Percentiles rank a stretch among this genome's conserved stretches.
Conservation (phyloP, 2,329 filamentous ascomycete genomes). For the Colletotrichum sp. region DNA sequence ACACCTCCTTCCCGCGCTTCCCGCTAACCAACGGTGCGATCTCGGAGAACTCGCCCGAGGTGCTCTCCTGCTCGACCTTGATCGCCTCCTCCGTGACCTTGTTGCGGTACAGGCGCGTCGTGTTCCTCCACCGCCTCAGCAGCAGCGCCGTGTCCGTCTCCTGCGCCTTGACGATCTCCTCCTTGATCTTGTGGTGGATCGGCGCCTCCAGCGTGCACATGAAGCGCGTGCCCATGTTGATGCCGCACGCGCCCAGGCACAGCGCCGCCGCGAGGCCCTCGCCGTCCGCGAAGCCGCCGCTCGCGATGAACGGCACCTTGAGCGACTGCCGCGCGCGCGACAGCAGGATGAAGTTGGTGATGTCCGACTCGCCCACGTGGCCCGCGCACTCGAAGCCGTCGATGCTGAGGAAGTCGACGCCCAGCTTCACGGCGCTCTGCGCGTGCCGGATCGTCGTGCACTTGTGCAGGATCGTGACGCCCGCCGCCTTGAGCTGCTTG, state of each 20-base stretch:
- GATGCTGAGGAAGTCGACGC: conserved; percentile 95
- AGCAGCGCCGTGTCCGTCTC: conserved; percentile 93
- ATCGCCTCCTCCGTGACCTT: conserved; percentile 83
- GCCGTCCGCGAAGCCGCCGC: conserved; percentile 93
- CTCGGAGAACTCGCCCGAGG: conserved; percentile 86
- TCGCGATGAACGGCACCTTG: conserved; percentile 90
- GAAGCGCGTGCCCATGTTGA: conserved; percentile 99
- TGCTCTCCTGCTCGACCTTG: conserved; percentile 83
- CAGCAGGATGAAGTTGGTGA: conserved; percentile 89
- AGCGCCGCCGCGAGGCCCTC: conserved; percentile 91
- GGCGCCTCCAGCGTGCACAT: conserved; percentile 96
- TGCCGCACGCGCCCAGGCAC: conserved; percentile 86
- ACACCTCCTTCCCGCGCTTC: conserved; percentile 89
- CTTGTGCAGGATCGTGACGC: conserved; percentile 88
- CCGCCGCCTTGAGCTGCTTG: conserved; percentile 80
- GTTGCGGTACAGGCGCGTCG: conserved; percentile 86
- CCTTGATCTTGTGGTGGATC: conserved; percentile 92
- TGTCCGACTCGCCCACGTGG: conserved; percentile 86
- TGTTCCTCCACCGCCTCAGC: conserved; percentile 91
- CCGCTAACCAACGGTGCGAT: conserved; percentile 88
- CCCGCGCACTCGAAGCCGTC: conserved; percentile 97
- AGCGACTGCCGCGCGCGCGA: conserved; percentile 84
- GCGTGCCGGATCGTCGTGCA: conserved; percentile 97
- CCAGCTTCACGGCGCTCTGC: conserved; percentile 87
- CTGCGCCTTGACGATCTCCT: conserved; percentile 84